Conservation (phyloP, 2,329 filamentous ascomycete genomes). For the Aspergillus flavus region DNA sequence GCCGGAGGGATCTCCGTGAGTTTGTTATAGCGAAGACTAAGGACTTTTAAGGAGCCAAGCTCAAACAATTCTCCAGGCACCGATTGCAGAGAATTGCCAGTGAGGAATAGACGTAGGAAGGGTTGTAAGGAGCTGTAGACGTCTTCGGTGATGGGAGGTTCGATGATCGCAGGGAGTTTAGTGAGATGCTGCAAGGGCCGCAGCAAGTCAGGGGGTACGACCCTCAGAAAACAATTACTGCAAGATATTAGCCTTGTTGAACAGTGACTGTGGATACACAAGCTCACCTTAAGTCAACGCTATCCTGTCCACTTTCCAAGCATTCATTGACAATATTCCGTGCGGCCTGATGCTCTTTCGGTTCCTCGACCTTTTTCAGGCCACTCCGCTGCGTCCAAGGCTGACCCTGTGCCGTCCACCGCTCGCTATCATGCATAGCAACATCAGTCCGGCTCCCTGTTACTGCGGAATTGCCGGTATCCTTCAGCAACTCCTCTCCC, state of each 20-base stretch:
- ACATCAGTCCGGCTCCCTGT: not conserved
- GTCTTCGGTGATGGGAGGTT: slow-evolving; percentile 40
- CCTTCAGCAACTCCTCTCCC: slow-evolving; percentile 42
- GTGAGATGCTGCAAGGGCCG: slow-evolving; percentile 43
- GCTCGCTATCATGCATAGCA: not conserved
- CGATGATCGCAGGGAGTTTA: slow-evolving; percentile 38
- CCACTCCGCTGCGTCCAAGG: slow-evolving; percentile 18
- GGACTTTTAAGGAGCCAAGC: slow-evolving; percentile 42
- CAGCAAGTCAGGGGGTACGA: slow-evolving; percentile 37
- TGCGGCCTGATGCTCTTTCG: slow-evolving; percentile 40
- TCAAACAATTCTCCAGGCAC: slow-evolving; percentile 47
- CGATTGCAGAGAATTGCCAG: slow-evolving; percentile 42
- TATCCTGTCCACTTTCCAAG: slow-evolving; percentile 47
- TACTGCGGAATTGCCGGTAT: slow-evolving; percentile 21
- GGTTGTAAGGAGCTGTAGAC: slow-evolving; percentile 44
- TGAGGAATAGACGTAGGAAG: slow-evolving; percentile 47
- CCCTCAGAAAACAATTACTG: slow-evolving; percentile 36
- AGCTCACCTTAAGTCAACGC: slow-evolving; percentile 49
- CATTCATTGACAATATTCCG: slow-evolving; percentile 42
- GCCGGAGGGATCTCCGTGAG: slow-evolving; percentile 44
- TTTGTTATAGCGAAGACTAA: slow-evolving; percentile 51
- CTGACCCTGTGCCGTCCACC: not conserved
- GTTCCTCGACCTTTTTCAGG: slow-evolving; percentile 31
- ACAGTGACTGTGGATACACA: not conserved
- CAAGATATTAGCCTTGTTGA: not conserved